Conservation (phyloP, 139 green algal genomes). For the Chlamydomonas sphaeroides region DNA sequence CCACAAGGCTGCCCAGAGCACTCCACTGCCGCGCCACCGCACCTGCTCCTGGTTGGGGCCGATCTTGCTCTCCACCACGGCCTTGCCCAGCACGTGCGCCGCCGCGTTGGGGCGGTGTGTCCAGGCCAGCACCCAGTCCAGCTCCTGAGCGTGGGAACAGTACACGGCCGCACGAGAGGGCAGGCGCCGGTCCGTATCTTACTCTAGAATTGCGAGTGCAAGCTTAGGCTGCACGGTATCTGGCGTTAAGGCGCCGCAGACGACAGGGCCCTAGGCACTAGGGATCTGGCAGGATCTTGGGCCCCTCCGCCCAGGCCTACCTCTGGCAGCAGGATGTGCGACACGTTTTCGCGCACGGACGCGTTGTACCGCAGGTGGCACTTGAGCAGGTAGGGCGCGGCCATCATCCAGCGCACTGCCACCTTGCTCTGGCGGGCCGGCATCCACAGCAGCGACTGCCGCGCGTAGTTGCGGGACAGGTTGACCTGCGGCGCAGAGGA, state of each 20-base stretch:
- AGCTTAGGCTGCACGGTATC: too few species aligned
- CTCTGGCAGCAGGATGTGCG: constrained; percentile 37
- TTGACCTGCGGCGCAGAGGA: too few species aligned
- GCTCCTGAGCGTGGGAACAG: too few species aligned
- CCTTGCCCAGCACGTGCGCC: constrained; percentile 5
- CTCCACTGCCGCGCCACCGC: not conserved
- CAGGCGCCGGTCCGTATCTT: too few species aligned
- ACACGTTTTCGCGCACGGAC: constrained; percentile 35
- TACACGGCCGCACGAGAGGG: too few species aligned
- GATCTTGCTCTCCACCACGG: not conserved
- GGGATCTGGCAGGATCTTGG: too few species aligned
- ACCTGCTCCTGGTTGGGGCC: constrained; percentile 38
- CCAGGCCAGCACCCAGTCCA: constrained; percentile 38
- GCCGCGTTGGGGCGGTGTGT: constrained; percentile 38
- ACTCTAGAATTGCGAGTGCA: too few species aligned
- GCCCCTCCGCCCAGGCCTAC: too few species aligned
- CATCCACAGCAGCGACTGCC: constrained; percentile 36
- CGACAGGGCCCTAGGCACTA: too few species aligned
- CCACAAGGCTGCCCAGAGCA: too few species aligned
- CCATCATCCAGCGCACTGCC: constrained; percentile 43
- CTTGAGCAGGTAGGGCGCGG: constrained; percentile 40
- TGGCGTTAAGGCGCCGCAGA: too few species aligned
- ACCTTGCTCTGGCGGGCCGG: not conserved
- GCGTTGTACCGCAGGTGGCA: constrained; percentile 43
- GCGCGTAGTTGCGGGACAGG: constrained; percentile 21